Evolutionary conservation across 352 stramenopile species (phyloP).

Genomic region (Pythium oligandrum): DNA sequence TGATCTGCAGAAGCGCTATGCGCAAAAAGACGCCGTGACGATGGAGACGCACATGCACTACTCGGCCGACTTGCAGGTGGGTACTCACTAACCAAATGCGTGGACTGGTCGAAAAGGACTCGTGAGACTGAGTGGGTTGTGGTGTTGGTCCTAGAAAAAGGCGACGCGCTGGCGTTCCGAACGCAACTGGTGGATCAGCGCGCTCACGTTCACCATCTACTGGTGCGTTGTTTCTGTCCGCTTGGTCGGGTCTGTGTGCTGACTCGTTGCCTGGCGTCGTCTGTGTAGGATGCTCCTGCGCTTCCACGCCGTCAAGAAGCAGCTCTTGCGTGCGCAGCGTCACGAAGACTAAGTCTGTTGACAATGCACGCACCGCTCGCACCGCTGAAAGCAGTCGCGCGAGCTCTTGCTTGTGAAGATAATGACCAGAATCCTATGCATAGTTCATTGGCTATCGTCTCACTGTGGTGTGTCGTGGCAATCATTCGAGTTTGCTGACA

Average conservation of each 20-base stretch:
- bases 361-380: too few relatives aligned
- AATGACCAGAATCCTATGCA: neutral
- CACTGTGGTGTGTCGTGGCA: too few relatives aligned
- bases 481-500: too few relatives aligned
- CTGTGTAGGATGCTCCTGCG: conserved; percentile 62
- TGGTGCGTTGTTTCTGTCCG: conserved; percentile 30
- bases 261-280: conserved; percentile 1
- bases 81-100: conserved; percentile 1
- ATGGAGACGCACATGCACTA: conserved; percentile 42
- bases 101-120: too few relatives aligned
- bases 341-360: conserved; percentile 39
- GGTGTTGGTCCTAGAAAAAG: conserved; percentile 41
- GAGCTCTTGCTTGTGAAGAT: neutral
- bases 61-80: conserved; percentile 62
- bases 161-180: conserved; percentile 70
- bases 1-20: conserved; percentile 78
- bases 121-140: neutral
- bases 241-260: neutral
- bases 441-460: too few relatives aligned
- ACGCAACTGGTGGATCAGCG: conserved; percentile 84
- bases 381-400: neutral
- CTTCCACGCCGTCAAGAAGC: conserved; percentile 80
- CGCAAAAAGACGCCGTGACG: conserved; percentile 12
- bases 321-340: conserved; percentile 58
- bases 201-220: conserved; percentile 82